Evolutionary conservation across 345 rosid genomes (phyloP), one percentile per base, ranked within the genome.

Genomic region (Lenwebbia sp.): DNA sequence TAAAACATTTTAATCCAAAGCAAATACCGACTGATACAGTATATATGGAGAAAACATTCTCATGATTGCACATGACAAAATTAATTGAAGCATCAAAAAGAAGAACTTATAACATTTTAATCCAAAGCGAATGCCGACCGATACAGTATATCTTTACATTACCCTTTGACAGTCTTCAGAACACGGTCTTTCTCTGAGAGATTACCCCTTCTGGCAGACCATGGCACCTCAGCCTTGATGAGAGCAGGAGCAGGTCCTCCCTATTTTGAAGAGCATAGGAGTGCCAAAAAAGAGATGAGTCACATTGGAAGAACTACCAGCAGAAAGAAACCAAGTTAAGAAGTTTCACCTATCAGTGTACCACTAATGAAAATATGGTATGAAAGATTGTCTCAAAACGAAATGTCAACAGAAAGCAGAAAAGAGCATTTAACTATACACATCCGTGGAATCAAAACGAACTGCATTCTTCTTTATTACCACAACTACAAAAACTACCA

Each of bases 121-220:
- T 33, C 76, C 76, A 65, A 33, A 37, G 76, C 76, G 33, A 65
- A 65, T 65, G 37, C 76, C 19, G 23, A 65, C 44, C 17, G 44
- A 65, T 17, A 8, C 44, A 33, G 44, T 65, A 65, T 65, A 65
- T 65, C 76, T 65, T 33, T 54, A 12, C 75, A 82, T 92, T 96
- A 97, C 99, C 99, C 96, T 90, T 97, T 97, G 10, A 95, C 94
- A 7, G 95, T 91, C 93, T 94, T 97, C 88, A 97, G 91, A 58
- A 97, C 95, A 83, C 95, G 98, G 10, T 94, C 98, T 81, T 94
- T 91, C 21, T 97, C 99, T 41, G 98, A 94, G 86, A 96, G 92
- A 88, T 84, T 94, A 78, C 95, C 97, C 87, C 93, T 95, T 88
- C 88, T 93, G 83, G 92, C 94, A 22, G 98, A 95, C 99, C 99